Percentiles rank a stretch among this genome's conserved stretches.
phyloP scores from a whole-genome alignment of 192 early-diverging fungal species.

The Linnemannia zychae region DNA sequence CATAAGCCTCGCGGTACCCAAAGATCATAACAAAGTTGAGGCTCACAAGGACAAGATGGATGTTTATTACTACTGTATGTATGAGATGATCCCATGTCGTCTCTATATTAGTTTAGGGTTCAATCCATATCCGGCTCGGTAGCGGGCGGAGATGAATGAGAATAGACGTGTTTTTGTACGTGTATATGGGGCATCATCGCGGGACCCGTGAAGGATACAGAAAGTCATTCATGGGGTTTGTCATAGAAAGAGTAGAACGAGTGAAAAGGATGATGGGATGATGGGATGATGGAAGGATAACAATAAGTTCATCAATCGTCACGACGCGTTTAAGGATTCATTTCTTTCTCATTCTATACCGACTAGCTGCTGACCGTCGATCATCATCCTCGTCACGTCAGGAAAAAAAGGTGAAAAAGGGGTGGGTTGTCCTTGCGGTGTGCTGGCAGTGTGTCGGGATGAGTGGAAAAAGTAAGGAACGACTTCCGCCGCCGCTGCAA shows the following conservation, averaged over 20 bases:
- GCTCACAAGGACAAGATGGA: not conserved
- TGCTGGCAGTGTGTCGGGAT: no score
- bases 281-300: no score
- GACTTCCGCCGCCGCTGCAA: no score
- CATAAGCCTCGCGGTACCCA: not conserved
- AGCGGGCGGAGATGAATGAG: not conserved
- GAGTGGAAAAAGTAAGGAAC: no score
- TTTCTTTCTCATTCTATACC: no score
- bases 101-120: not conserved
- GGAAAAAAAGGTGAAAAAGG: not conserved
- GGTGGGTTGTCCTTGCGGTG: not conserved
- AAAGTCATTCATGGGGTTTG: not conserved
- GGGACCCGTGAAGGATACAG: no score
- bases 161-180: not conserved
- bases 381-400: no score
- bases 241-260: not conserved
- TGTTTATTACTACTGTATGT: not conserved
- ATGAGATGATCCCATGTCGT: not conserved
- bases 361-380: no score
- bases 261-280: no score
- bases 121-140: not conserved
- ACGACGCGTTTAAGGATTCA: no score
- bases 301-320: no score
- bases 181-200: not conserved
- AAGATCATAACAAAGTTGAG: not conserved